Conservation (phyloP, 139 green algal species). For the Zygnema cylindricum region DNA sequence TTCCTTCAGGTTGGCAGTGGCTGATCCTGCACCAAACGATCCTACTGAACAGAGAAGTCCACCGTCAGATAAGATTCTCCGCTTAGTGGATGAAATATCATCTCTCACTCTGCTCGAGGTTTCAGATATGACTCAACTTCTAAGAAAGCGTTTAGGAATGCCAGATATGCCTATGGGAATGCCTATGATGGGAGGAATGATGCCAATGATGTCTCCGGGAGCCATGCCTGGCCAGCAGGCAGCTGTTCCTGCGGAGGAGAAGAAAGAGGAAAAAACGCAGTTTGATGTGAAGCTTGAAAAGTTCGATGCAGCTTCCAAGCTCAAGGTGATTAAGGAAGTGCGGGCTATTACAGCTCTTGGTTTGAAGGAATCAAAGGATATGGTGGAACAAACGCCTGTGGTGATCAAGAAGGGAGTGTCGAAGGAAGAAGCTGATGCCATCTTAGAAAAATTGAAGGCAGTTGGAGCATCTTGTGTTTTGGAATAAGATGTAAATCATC, state of each 20-base stretch:
- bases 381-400: constrained; percentile 92
- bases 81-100: constrained; percentile 60
- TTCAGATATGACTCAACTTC: constrained; percentile 50
- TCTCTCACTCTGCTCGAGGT: constrained; percentile 63
- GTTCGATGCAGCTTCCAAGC: constrained; percentile 90
- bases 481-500: no score
- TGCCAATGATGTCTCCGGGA: background rate
- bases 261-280: constrained; percentile 80
- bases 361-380: constrained; percentile 98
- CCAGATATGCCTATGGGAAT: constrained; percentile 56
- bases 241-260: constrained; percentile 58
- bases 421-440: constrained; percentile 94
- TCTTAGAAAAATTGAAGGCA: constrained; percentile 90
- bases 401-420: constrained; percentile 87
- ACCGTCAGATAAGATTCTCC: constrained; percentile 35
- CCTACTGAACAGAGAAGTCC: constrained; percentile 34
- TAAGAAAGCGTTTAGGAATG: constrained; percentile 55
- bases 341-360: constrained; percentile 88
- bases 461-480: constrained; percentile 65
- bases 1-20: background rate
- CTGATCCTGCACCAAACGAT: background rate
- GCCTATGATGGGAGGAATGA: constrained; percentile 49
- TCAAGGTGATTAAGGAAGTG: constrained; percentile 99
- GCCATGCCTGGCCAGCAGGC: constrained; percentile 50
- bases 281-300: constrained; percentile 94